Evolutionary conservation across 345 rosid genomes (phyloP), one percentile per base, ranked within the genome.

Genomic region (Anastatica hierochuntica): DNA sequence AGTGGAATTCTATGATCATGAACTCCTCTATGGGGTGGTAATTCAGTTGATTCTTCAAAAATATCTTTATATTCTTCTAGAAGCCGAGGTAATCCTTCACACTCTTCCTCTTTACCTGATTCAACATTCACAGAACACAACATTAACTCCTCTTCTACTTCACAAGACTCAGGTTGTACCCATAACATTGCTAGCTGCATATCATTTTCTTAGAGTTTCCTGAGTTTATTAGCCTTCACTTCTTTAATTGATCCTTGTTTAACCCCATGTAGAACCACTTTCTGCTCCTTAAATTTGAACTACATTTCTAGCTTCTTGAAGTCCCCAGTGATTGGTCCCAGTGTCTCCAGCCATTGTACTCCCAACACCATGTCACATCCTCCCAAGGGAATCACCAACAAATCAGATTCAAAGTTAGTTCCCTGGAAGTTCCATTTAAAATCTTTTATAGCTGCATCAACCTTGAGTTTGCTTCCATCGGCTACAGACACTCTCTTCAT

Each of bases 341-440:
- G 4, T 0, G 51, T 46, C 10, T 14, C 35, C 1, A 46, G 2
- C 51, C 36, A 14, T 0, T 46, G 21, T 0, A 46, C 4, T 0
- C 21, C 36, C 0, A 46, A 4, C 1, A 46, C 51, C 36, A 46
- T 46, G 9, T 27, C 36, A 3, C 14, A 3, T 0, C 49, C 49
- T 12, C 14, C 10, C 0, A 23, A 4, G 0, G 33, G 33, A n/a
- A 23, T 44, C 0, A 44, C 0, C 12, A 44, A 3, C 0, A 23
- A 1, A 8, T 44, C 17, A 0, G 49, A 4, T 3, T 21, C 3
- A 7, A 21, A 23, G 0, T 0, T 0, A n/a, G n/a, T n/a, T n/a
- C n/a, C 0, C 0, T 13, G 4, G 7, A 44, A 44, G 0, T n/a
- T 2, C 37, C 37, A 33, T n/a, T n/a, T 0, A 23, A 4, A 1